These are phyloP conservation scores for Ricinus communis DNA, from an alignment of 345 rosid species.

Conservation along the genomic window DNA sequence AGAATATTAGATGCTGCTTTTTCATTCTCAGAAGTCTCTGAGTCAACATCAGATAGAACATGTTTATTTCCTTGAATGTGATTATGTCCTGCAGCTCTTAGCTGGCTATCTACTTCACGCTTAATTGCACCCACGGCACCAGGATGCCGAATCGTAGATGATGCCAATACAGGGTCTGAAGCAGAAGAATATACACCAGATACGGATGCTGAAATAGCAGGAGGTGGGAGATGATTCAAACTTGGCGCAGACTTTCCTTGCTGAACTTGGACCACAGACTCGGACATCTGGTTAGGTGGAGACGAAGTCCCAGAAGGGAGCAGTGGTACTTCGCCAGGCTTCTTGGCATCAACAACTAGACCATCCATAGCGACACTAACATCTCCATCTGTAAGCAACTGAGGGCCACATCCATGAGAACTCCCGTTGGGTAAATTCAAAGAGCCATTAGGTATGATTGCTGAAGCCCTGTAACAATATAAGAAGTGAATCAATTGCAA, in stretches of 20 bases:
- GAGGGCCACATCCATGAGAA: constrained; percentile 24
- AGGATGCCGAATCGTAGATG: constrained; percentile 25
- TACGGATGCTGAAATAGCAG: constrained; percentile 22
- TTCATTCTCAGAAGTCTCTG: constrained; percentile 24
- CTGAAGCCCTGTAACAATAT: constrained; percentile 37
- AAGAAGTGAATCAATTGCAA: neutral
- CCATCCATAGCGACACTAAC: constrained; percentile 24
- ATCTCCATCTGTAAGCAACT: constrained; percentile 19
- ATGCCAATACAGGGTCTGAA: constrained; percentile 44
- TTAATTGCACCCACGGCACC: constrained; percentile 32
- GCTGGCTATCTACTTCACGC: constrained; percentile 30
- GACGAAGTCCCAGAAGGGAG: constrained; percentile 19
- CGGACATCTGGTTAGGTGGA: constrained; percentile 16
- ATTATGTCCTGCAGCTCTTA: constrained; percentile 33
- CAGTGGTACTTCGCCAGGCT: constrained; percentile 12
- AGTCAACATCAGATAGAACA: constrained; percentile 7
- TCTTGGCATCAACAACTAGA: constrained; percentile 26
- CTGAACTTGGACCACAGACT: constrained; percentile 35
- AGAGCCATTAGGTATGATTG: constrained; percentile 35
- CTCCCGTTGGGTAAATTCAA: constrained; percentile 41
- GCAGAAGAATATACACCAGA: constrained; percentile 41
- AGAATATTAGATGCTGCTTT: constrained; percentile 10
- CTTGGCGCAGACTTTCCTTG: constrained; percentile 33
- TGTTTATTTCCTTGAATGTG: constrained; percentile 29
- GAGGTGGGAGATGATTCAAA: constrained; percentile 20